These are phyloP conservation scores for Phytopythium sindhum DNA, from an alignment of 352 stramenopile genomes.

Conservation along the genomic window DNA sequence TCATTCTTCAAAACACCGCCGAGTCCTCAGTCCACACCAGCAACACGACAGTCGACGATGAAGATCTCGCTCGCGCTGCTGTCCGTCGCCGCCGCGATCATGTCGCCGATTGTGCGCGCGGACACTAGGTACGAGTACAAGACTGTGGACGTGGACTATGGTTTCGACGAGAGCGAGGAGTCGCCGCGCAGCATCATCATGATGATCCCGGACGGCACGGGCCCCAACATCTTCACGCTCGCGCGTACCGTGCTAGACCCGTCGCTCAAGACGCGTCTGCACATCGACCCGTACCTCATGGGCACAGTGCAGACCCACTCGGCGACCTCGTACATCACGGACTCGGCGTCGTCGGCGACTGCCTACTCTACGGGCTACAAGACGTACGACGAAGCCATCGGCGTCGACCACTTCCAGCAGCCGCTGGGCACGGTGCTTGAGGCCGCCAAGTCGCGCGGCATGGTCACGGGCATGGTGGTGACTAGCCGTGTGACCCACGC, in stretches of 20 bases:
- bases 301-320: constrained; percentile 60
- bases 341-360: constrained; percentile 51
- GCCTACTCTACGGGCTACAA: constrained; percentile 64
- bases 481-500: constrained; percentile 64
- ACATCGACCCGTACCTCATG: constrained; percentile 56
- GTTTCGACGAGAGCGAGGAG: constrained; percentile 42
- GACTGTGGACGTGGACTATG: constrained; percentile 60
- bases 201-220: constrained; percentile 71
- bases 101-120: constrained; percentile 20
- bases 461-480: constrained; percentile 69
- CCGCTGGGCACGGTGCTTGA: constrained; percentile 61
- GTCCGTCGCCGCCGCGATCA: constrained; percentile 17
- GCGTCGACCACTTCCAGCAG: constrained; percentile 51
- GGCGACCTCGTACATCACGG: constrained; percentile 65
- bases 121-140: constrained; percentile 54
- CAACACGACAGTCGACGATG: constrained; percentile 10
- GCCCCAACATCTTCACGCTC: constrained; percentile 60
- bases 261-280: constrained; percentile 44
- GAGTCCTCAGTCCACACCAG: not conserved
- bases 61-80: constrained; percentile 26
- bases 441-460: constrained; percentile 53
- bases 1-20: not conserved
- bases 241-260: constrained; percentile 56
- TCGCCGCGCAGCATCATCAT: constrained; percentile 55
- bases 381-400: constrained; percentile 58